Conservation (phyloP, 331 rosid genomes). For the Spiraea crenata region DNA sequence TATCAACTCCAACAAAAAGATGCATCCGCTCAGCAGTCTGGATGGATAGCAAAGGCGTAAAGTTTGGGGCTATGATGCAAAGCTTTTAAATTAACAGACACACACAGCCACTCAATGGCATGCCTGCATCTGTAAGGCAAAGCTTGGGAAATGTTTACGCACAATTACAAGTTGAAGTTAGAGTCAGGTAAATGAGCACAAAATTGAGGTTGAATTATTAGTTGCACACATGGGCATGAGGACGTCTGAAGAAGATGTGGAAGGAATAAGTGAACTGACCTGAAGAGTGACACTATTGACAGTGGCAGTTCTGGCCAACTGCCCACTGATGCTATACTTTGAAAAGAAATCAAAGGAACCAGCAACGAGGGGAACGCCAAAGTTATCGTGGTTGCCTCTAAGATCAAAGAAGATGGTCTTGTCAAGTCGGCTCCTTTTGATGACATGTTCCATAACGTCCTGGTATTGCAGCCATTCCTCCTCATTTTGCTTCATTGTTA, state of each 20-base stretch:
- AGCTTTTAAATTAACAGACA: slow-evolving; percentile 15
- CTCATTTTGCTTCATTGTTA: slow-evolving; percentile 84
- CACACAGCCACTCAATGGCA: slow-evolving; percentile 5
- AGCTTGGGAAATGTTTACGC: not conserved
- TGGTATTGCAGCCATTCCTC: slow-evolving; percentile 83
- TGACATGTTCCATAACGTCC: slow-evolving; percentile 58
- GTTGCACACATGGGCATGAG: not conserved
- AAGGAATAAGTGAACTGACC: slow-evolving; percentile 52
- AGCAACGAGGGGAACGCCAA: slow-evolving; percentile 74
- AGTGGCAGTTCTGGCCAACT: slow-evolving; percentile 56
- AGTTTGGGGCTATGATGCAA: slow-evolving; percentile 29
- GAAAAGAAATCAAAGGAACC: slow-evolving; percentile 79
- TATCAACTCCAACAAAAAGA: slow-evolving; percentile 91
- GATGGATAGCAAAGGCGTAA: slow-evolving; percentile 25
- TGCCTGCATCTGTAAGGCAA: slow-evolving; percentile 5
- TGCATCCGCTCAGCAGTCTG: slow-evolving; percentile 62
- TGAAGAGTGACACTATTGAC: slow-evolving; percentile 74
- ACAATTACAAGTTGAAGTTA: not conserved
- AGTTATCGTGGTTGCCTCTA: slow-evolving; percentile 87
- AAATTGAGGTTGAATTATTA: not conserved
- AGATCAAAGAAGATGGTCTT: slow-evolving; percentile 72
- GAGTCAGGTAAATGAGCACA: not conserved
- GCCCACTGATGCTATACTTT: slow-evolving; percentile 78
- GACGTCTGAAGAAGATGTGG: not conserved
- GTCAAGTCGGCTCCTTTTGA: slow-evolving; percentile 61